These are phyloP conservation scores for Populus hybrid DNA, from an alignment of 441 rosid species.

Conservation along the genomic window DNA sequence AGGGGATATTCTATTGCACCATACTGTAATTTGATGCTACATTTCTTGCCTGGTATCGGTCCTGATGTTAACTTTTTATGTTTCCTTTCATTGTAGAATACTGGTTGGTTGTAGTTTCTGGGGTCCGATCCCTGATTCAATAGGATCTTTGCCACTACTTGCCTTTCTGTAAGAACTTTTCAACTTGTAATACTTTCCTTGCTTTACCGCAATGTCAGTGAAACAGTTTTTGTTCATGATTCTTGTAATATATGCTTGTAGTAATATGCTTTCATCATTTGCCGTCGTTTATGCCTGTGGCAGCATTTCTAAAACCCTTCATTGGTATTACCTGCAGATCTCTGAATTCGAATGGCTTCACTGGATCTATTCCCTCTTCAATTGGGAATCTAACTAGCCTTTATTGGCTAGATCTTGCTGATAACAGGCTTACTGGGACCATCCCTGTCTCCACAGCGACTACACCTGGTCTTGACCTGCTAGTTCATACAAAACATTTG, in stretches of 20 bases:
- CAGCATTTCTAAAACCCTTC: slow-evolving; percentile 7
- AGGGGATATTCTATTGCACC: slow-evolving; percentile 20
- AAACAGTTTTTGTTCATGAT: not conserved
- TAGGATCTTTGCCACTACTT: slow-evolving; percentile 56
- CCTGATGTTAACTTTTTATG: not conserved
- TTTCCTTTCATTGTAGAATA: slow-evolving; percentile 37
- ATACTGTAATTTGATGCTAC: not conserved
- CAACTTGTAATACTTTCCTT: not conserved
- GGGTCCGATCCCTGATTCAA: slow-evolving; percentile 67
- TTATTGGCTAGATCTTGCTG: slow-evolving; percentile 80
- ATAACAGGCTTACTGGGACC: slow-evolving; percentile 60
- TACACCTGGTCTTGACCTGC: slow-evolving; percentile 76
- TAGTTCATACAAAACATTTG: slow-evolving; percentile 16
- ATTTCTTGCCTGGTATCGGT: not conserved
- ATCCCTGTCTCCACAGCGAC: slow-evolving; percentile 66
- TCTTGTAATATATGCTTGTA: not conserved
- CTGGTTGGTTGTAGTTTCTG: slow-evolving; percentile 69
- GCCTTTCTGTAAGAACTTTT: slow-evolving; percentile 50
- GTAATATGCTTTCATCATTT: not conserved
- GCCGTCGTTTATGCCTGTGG: not conserved
- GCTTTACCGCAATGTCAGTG: not conserved
- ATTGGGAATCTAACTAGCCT: slow-evolving; percentile 61
- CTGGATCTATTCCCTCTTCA: slow-evolving; percentile 65
- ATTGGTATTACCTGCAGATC: slow-evolving; percentile 46
- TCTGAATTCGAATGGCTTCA: slow-evolving; percentile 51